These are phyloP conservation scores for Heliosperma pusillum DNA, from an alignment of 148 eudicot genomes.

Conservation along the genomic window DNA sequence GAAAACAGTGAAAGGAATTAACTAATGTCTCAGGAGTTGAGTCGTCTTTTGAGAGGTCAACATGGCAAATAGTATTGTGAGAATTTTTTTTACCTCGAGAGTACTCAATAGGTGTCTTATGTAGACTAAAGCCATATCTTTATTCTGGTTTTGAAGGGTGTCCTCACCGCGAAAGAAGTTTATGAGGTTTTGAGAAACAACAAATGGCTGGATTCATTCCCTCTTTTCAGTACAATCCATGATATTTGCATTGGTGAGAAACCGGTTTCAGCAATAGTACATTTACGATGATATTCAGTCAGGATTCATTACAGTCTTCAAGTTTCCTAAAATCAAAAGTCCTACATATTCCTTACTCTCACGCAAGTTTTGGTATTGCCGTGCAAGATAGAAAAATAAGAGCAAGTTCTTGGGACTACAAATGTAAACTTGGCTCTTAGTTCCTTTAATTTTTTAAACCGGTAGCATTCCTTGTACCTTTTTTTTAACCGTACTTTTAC, in stretches of 20 bases:
- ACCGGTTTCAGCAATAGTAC: conserved; percentile 77
- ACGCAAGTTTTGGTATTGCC: too few species aligned
- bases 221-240: conserved; percentile 80
- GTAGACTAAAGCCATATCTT: not conserved
- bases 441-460: too few species aligned
- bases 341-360: too few species aligned
- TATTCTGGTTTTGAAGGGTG: conserved; percentile 58
- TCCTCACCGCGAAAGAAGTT: conserved; percentile 90
- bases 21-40: not conserved
- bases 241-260: conserved; percentile 80
- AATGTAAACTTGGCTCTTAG: too few species aligned
- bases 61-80: not conserved
- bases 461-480: too few species aligned
- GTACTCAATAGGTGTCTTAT: not conserved
- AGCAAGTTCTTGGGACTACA: too few species aligned
- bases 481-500: too few species aligned
- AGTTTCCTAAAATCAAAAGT: too few species aligned
- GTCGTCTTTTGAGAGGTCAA: not conserved
- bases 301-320: not conserved
- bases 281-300: conserved; percentile 37
- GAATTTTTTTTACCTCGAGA: not conserved
- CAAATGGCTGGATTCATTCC: conserved; percentile 82
- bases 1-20: not conserved
- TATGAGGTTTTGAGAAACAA: conserved; percentile 67
- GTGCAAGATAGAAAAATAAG: too few species aligned